phyloP scores from a whole-genome alignment of 2,329 filamentous ascomycete genomes.

The Hymenoscyphus fraxineus region DNA sequence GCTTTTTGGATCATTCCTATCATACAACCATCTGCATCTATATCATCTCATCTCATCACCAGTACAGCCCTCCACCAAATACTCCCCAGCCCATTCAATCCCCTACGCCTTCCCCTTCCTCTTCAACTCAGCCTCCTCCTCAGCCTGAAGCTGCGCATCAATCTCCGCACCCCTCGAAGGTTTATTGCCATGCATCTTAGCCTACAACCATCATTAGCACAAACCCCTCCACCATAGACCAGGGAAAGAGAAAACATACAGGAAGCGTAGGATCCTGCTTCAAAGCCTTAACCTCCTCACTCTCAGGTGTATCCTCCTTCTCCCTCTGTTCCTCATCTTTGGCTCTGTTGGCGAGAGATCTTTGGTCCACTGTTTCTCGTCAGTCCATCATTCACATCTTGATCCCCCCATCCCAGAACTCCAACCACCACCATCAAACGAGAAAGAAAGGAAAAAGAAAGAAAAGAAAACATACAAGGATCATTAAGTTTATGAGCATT shows the following conservation, averaged over 20 bases:
- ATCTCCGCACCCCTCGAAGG: slow-evolving; percentile 69
- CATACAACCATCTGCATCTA: not conserved
- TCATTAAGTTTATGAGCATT: slow-evolving; percentile 67
- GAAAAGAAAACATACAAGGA: slow-evolving; percentile 54
- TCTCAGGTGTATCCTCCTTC: slow-evolving; percentile 43
- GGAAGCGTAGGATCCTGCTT: slow-evolving; percentile 55
- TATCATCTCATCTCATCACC: not conserved
- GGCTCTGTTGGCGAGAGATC: slow-evolving; percentile 68
- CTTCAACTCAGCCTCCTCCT: slow-evolving; percentile 62
- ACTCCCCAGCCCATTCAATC: not conserved
- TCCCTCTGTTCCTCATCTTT: slow-evolving; percentile 55
- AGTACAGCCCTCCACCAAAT: not conserved
- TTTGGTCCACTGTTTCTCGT: slow-evolving; percentile 58
- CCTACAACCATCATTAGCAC: slow-evolving; percentile 38
- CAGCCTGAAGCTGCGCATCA: slow-evolving; percentile 63
- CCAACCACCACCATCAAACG: not conserved
- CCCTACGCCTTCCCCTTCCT: slow-evolving; percentile 50
- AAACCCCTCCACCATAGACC: not conserved
- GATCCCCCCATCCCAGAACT: not conserved
- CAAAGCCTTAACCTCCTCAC: slow-evolving; percentile 25
- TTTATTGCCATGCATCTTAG: slow-evolving; percentile 66
- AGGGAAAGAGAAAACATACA: slow-evolving; percentile 38
- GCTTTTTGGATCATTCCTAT: not conserved
- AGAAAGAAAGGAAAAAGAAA: not conserved
- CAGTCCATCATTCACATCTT: not conserved